These are phyloP conservation scores for Pseudogymnoascus sp. DNA, from an alignment of 2,329 filamentous ascomycete species.

Conservation along the genomic window DNA sequence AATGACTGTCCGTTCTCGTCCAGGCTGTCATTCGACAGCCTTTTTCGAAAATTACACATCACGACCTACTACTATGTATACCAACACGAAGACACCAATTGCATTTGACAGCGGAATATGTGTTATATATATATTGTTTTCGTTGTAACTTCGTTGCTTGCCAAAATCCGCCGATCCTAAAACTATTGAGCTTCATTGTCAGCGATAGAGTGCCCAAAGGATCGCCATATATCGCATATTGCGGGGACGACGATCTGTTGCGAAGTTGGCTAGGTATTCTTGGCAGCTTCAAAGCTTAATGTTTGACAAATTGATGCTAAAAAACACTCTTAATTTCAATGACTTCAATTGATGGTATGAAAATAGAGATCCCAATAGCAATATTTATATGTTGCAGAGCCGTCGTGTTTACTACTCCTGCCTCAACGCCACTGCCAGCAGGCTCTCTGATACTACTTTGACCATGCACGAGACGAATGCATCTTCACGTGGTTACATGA, in stretches of 20 bases:
- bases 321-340: background rate
- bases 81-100: background rate
- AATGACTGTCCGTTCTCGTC: background rate
- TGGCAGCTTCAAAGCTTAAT: conserved; percentile 9
- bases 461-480: background rate
- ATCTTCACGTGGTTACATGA: background rate
- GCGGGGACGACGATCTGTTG: conserved; percentile 2
- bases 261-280: conserved; percentile 7
- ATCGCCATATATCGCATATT: background rate
- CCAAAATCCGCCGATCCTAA: background rate
- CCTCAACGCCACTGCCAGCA: background rate
- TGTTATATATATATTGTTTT: background rate
- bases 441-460: background rate
- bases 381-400: background rate
- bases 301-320: background rate
- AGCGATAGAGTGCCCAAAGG: background rate
- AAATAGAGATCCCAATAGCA: background rate
- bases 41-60: background rate
- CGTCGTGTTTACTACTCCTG: background rate
- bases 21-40: background rate
- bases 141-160: background rate
- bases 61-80: background rate
- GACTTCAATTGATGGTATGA: background rate
- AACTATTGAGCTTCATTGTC: background rate
- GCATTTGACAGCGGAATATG: background rate